Evolutionary conservation across 345 rosid genomes (phyloP), one percentile per base, ranked within the genome.

Genomic region (Bruguiera gymnorhiza): DNA sequence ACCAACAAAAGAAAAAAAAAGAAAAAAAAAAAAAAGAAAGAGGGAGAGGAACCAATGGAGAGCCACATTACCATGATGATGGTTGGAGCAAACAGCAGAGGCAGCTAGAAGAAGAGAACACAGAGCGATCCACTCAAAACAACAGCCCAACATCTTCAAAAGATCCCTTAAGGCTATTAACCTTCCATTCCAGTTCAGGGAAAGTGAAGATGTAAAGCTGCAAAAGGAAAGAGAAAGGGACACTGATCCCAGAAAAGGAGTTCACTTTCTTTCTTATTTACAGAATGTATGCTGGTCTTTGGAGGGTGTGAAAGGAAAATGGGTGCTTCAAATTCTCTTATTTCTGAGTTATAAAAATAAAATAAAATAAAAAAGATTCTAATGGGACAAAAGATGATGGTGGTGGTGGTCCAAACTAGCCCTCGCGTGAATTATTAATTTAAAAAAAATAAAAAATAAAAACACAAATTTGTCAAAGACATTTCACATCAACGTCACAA

Each of bases 51-150:
- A 39, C 46, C 11, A 8, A 8, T 37, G 36, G 7, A 27, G 43
- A 37, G 43, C 15, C 15, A 71, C 61, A 32, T 71, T 85, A 92
- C 94, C 92, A 58, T 83, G 85, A 46, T 69, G 62, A 32, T 55
- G 59, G 15, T 78, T 81, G 86, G 88, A 86, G 83, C 59, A 70
- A 81, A 83, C 92, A 58, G 62, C 67, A 63, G 62, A 67, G 64
- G 79, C 68, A 31, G 84, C 36, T 52, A 84, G 80, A 39, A 76
- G 80, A 23, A 85, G 83, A 69, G 63, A 73, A 64, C 24, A 72
- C 27, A 84, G 73, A 27, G 68, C 68, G 31, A 73, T 71, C 80
- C 82, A 83, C 65, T 21, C 59, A 39, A 29, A 71, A 67, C 64
- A 62, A 69, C 62, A 65, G 68, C n/a, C 32, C 81, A 61, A 65